Evolutionary conservation across 164 flowering plant genomes (phyloP).

Genomic region (Magnolia sinica): DNA sequence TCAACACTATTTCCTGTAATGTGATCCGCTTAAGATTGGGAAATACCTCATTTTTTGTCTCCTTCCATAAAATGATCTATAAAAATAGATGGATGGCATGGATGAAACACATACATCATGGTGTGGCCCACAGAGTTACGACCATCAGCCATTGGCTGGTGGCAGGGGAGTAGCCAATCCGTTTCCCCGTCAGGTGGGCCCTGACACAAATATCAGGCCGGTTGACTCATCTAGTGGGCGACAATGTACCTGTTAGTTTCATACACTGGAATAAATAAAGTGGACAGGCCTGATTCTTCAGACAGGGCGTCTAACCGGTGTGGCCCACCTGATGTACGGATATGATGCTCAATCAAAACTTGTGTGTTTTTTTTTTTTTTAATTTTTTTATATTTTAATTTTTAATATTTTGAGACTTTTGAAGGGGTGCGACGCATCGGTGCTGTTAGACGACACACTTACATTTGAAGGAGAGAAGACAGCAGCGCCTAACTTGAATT

Average conservation of each 20-base stretch:
- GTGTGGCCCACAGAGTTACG: no score
- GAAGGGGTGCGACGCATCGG: slow-evolving; percentile 89
- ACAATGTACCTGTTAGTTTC: background rate
- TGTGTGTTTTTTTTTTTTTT: background rate
- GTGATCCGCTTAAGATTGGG: no score
- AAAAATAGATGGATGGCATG: no score
- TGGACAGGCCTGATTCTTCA: background rate
- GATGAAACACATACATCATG: no score
- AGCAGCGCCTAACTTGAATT: slow-evolving; percentile 69
- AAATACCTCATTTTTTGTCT: no score
- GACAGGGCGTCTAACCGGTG: background rate
- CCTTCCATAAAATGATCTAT: no score
- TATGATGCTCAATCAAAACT: background rate
- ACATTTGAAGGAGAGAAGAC: slow-evolving; percentile 59
- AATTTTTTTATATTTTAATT: no score
- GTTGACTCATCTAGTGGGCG: background rate
- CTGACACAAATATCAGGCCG: background rate
- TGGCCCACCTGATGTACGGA: background rate
- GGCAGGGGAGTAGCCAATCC: no score
- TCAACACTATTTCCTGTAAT: no score
- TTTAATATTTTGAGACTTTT: background rate
- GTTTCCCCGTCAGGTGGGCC: background rate
- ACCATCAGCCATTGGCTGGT: no score
- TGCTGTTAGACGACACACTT: slow-evolving; percentile 57
- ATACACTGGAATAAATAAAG: no score